Conservation (phyloP, 768 basidiomycete genomes). For the Tulasnella sp. region DNA sequence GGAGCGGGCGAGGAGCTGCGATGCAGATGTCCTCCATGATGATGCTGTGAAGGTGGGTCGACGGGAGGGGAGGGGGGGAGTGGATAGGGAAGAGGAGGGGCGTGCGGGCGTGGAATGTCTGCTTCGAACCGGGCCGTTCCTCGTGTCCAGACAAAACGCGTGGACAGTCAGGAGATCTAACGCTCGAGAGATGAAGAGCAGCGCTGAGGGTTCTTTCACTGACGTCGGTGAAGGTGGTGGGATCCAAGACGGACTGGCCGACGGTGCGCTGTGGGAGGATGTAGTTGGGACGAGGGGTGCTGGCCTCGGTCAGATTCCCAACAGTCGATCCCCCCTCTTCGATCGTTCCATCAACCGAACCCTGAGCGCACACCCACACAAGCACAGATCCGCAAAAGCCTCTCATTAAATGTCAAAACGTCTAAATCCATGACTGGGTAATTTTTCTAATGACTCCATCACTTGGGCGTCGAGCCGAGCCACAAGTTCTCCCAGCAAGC, state of each 20-base stretch:
- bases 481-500: no score
- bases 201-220: neutral
- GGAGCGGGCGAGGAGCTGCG: conserved; percentile 8
- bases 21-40: conserved; percentile 12
- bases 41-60: neutral
- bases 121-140: neutral
- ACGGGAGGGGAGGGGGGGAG: neutral
- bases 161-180: neutral
- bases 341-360: neutral
- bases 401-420: neutral
- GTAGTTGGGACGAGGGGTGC: neutral
- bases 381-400: neutral
- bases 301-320: neutral
- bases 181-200: neutral
- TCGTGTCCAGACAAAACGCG: neutral
- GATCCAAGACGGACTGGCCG: neutral
- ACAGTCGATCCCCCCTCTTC: neutral
- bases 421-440: no score
- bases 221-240: neutral
- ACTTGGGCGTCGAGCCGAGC: no score
- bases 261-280: neutral
- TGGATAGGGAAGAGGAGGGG: neutral
- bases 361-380: neutral
- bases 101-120: neutral
- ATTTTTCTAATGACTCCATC: no score